These are phyloP conservation scores for Elongisporangium senticosum DNA, from an alignment of 352 stramenopile genomes.

Conservation along the genomic window DNA sequence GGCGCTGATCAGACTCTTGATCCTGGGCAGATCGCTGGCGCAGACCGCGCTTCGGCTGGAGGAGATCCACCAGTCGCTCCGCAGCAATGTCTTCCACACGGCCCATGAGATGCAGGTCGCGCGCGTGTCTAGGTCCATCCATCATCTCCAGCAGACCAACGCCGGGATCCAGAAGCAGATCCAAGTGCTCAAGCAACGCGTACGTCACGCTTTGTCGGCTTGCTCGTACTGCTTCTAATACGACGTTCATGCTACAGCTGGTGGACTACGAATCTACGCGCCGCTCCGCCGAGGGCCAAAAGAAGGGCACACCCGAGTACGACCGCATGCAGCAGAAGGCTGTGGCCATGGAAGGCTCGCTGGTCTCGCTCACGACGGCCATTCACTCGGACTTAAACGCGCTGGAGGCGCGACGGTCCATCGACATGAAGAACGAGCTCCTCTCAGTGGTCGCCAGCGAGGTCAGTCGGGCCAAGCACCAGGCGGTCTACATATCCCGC, in stretches of 20 bases:
- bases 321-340: constrained; percentile 62
- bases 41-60: constrained; percentile 47
- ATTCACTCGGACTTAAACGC: constrained; percentile 63
- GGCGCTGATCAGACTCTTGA: not conserved
- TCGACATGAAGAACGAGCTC: constrained; percentile 75
- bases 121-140: constrained; percentile 34
- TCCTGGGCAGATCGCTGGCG: constrained; percentile 24
- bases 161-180: constrained; percentile 35
- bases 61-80: constrained; percentile 52
- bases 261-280: constrained; percentile 72
- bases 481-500: not conserved
- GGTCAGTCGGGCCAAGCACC: constrained; percentile 9
- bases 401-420: constrained; percentile 48
- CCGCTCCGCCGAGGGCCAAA: constrained; percentile 54
- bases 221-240: not conserved
- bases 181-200: constrained; percentile 45
- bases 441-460: constrained; percentile 70
- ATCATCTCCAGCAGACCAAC: constrained; percentile 36
- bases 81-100: constrained; percentile 37
- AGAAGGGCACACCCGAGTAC: constrained; percentile 53
- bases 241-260: constrained; percentile 21
- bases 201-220: constrained; percentile 2
- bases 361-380: constrained; percentile 48
- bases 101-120: constrained; percentile 40
- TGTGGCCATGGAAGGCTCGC: constrained; percentile 32